phyloP scores from a whole-genome alignment of 2,329 filamentous ascomycete genomes.

The Neoarthrinium moseri region DNA sequence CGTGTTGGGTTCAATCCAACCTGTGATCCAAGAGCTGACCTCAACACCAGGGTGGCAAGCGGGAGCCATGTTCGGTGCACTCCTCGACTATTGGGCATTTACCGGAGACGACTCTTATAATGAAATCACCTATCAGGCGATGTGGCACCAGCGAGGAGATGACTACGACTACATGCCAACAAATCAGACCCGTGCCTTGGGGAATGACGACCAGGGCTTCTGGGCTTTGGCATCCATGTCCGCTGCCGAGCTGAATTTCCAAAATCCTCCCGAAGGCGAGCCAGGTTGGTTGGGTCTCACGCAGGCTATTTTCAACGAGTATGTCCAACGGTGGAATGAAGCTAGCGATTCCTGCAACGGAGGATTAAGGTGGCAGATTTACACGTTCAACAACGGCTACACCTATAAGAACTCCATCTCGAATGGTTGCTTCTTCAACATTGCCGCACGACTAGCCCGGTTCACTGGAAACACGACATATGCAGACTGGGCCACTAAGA shows the following conservation, averaged over 20 bases:
- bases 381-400: constrained; percentile 70
- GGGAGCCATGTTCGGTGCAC: constrained; percentile 68
- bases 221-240: constrained; percentile 80
- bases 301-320: constrained; percentile 79
- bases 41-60: constrained; percentile 64
- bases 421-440: constrained; percentile 69
- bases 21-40: constrained; percentile 13
- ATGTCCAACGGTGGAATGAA: constrained; percentile 68
- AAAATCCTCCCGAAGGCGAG: constrained; percentile 59
- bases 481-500: constrained; percentile 68
- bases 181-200: constrained; percentile 60
- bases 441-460: constrained; percentile 69
- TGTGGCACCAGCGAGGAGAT: constrained; percentile 61
- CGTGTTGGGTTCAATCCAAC: constrained; percentile 29
- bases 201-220: constrained; percentile 79
- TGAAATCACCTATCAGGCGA: constrained; percentile 54
- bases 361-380: constrained; percentile 85
- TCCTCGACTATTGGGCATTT: constrained; percentile 71
- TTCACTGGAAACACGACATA: constrained; percentile 83
- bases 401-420: constrained; percentile 68
- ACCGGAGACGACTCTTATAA: constrained; percentile 70
- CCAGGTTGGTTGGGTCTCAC: constrained; percentile 77
- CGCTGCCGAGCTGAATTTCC: constrained; percentile 75
- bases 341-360: constrained; percentile 57
- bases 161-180: constrained; percentile 63